These are phyloP conservation scores for Sporothrix pallida DNA, from an alignment of 2,329 filamentous ascomycete genomes.

Conservation along the genomic window DNA sequence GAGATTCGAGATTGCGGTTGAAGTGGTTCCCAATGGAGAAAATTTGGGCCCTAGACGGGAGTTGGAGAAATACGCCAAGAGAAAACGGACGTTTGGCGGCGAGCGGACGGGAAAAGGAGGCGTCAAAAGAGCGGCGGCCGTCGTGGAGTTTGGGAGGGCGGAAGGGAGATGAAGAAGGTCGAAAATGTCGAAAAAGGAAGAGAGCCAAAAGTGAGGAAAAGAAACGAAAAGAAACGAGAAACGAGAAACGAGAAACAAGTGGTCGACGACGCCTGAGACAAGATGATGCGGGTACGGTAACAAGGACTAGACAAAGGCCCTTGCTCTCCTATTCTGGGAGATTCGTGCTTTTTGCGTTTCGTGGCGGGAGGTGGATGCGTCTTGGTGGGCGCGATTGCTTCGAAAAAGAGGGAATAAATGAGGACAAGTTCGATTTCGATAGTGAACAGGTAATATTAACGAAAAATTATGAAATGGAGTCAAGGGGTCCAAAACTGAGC, in stretches of 20 bases:
- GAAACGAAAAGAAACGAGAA: neutral
- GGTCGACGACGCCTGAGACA: constrained; percentile 11
- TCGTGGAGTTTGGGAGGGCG: neutral
- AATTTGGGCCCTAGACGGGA: neutral
- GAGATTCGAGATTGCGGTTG: neutral
- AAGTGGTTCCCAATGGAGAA: constrained; percentile 12
- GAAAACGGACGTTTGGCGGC: constrained; percentile 7
- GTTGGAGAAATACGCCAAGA: constrained; percentile 25
- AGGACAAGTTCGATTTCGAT: constrained; percentile 31
- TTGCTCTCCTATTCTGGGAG: constrained; percentile 22
- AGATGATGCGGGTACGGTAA: neutral
- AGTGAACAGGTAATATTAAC: constrained; percentile 27
- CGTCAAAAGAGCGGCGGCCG: neutral
- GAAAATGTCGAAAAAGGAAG: neutral
- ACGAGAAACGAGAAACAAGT: neutral
- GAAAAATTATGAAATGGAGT: constrained; percentile 25
- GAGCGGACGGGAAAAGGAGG: constrained; percentile 19
- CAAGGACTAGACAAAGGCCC: neutral
- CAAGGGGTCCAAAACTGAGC: neutral
- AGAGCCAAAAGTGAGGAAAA: constrained; percentile 2
- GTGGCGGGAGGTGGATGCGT: constrained; percentile 14
- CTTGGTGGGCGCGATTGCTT: neutral
- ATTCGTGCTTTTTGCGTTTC: constrained; percentile 15
- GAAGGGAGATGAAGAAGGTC: no score
- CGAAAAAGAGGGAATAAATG: constrained; percentile 7